Percentiles rank a stretch among this genome's conserved stretches.
These are phyloP conservation scores for Peronosclerospora sorghi DNA, from an alignment of 352 stramenopile species.

Conservation along the genomic window DNA sequence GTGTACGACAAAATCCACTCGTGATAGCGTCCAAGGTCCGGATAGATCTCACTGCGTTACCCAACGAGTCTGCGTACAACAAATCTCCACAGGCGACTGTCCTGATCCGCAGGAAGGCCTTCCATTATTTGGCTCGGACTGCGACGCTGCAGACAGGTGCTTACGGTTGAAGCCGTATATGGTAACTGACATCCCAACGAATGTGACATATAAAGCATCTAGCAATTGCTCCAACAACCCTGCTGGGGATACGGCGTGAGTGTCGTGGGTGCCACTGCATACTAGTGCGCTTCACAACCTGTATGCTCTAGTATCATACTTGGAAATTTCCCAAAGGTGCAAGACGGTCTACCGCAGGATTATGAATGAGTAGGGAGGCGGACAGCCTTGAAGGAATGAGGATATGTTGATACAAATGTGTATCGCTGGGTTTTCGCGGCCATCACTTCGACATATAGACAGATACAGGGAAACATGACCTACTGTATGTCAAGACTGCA, in stretches of 20 bases:
- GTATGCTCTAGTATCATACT: constrained; percentile 23
- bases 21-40: constrained; percentile 27
- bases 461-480: not conserved
- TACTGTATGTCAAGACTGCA: too few species aligned
- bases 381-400: too few species aligned
- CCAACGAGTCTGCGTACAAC: constrained; percentile 18
- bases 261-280: constrained; percentile 4
- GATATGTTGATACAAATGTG: constrained; percentile 17
- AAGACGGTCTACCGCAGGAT: constrained; percentile 17
- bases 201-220: constrained; percentile 8
- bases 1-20: constrained; percentile 5
- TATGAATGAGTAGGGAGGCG: constrained; percentile 26
- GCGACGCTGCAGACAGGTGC: constrained; percentile 26
- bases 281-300: constrained; percentile 18
- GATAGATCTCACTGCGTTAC: constrained; percentile 33
- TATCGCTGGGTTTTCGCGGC: constrained; percentile 30
- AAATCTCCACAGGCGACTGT: constrained; percentile 24
- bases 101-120: constrained; percentile 30
- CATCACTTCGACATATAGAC: constrained; percentile 13
- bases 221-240: constrained; percentile 20
- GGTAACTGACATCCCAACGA: constrained; percentile 13
- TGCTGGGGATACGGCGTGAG: constrained; percentile 18
- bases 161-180: constrained; percentile 35
- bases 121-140: constrained; percentile 31
- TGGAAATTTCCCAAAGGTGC: constrained; percentile 23